Percentiles rank a stretch among this genome's conserved stretches.
Evolutionary conservation across 192 early-diverging fungal genomes (phyloP).

Genomic region (Coemansia sp.): DNA sequence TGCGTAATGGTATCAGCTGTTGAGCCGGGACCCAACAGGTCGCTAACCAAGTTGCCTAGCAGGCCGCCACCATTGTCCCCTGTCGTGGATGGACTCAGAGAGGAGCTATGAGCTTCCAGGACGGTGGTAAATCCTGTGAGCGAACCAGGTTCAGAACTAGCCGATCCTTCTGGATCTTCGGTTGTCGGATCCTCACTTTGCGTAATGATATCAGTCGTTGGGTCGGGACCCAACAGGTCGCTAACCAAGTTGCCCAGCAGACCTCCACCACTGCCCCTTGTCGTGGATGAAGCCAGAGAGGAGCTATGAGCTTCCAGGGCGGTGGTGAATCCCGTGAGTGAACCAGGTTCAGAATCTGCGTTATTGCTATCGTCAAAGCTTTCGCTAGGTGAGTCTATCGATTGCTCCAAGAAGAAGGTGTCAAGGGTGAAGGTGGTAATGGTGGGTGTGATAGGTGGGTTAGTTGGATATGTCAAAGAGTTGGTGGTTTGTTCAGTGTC

Average conservation of each 20-base stretch:
- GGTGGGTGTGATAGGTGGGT: slow-evolving; percentile 5
- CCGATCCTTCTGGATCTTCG: background rate
- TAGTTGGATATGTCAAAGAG: background rate
- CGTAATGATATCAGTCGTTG: background rate
- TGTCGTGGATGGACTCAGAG: too few species aligned
- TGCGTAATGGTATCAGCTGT: too few species aligned
- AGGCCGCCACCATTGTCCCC: too few species aligned
- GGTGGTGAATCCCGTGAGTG: background rate
- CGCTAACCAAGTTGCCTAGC: too few species aligned
- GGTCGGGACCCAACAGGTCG: background rate
- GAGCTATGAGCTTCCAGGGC: background rate
- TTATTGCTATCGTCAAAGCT: background rate
- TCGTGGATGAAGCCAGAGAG: background rate
- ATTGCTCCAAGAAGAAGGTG: slow-evolving; percentile 3
- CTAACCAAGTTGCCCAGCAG: background rate
- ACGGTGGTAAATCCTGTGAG: too few species aligned
- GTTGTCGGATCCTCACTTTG: background rate
- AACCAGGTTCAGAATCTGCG: background rate
- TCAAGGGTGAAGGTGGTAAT: slow-evolving; percentile 10
- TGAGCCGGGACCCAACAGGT: background rate
- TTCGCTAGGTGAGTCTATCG: background rate
- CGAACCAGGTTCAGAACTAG: too few species aligned
- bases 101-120: too few species aligned
- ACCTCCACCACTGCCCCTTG: background rate
- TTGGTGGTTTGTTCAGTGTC: background rate